A percentile compares a stretch with the other conserved stretches of the same genome.
Conservation (phyloP, 2,329 filamentous ascomycete species). For the Diaporthe citriasiana region DNA sequence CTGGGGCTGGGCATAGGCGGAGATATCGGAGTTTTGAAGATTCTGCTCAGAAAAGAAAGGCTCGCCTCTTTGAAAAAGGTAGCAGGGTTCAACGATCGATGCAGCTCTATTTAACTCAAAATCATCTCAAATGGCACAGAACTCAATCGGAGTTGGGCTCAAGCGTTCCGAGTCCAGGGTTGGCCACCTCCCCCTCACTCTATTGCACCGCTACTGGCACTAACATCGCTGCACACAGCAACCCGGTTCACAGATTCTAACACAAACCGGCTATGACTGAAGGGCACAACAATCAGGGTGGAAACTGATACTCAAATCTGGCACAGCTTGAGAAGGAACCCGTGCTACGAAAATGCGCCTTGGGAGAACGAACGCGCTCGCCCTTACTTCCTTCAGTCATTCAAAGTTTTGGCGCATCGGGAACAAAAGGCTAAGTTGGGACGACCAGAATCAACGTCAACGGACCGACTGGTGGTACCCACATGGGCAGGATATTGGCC, state of each 20-base stretch:
- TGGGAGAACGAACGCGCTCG: not conserved
- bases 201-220: not conserved
- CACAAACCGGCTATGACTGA: not conserved
- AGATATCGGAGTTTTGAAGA: constrained; percentile 2
- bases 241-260: too few species aligned
- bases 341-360: not conserved
- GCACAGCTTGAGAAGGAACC: too few species aligned
- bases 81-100: not conserved
- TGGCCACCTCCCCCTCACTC: not conserved
- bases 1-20: constrained; percentile 1
- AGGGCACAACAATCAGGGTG: too few species aligned
- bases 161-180: not conserved
- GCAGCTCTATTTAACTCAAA: not conserved
- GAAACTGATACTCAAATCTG: too few species aligned
- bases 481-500: not conserved
- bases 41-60: not conserved
- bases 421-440: not conserved
- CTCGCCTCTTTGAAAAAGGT: too few species aligned
- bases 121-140: not conserved
- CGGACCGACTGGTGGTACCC: not conserved
- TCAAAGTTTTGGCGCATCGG: not conserved
- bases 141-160: not conserved
- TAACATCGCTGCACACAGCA: not conserved
- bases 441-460: not conserved
- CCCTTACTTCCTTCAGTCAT: not conserved